Percentiles rank a stretch among this genome's conserved stretches.
Conservation (phyloP, 495 filamentous ascomycete genomes). For the Tuber microsphaerosporum region DNA sequence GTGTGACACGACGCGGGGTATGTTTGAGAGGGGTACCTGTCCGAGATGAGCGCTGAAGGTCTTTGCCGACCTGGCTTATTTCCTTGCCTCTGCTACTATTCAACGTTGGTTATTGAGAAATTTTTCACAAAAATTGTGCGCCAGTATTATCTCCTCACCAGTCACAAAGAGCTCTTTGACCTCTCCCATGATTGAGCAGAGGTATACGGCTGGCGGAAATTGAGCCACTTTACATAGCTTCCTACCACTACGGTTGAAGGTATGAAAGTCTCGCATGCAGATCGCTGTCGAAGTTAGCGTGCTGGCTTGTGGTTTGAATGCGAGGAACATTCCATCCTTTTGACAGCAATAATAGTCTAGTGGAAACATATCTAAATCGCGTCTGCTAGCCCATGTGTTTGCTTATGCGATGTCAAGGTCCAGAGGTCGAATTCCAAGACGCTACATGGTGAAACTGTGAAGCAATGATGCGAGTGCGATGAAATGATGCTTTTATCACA, state of each 20-base stretch:
- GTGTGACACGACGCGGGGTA: neutral
- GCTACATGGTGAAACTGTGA: neutral
- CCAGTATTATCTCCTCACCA: conserved; percentile 62
- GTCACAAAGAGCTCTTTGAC: conserved; percentile 44
- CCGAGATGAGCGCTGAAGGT: neutral
- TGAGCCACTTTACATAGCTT: conserved; percentile 42
- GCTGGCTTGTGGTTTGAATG: conserved; percentile 64
- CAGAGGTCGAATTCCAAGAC: neutral
- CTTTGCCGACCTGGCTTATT: neutral
- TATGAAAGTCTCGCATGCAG: conserved; percentile 59
- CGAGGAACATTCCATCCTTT: conserved; percentile 53
- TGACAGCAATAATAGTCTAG: neutral
- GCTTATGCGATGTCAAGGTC: neutral
- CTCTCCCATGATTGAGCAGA: conserved; percentile 54
- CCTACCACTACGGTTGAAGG: conserved; percentile 28
- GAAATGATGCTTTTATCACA: neutral
- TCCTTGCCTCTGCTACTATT: neutral
- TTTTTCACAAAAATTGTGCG: conserved; percentile 31
- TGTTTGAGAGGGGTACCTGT: neutral
- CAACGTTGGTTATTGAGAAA: conserved; percentile 43
- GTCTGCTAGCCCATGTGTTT: neutral
- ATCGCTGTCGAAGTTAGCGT: conserved; percentile 52
- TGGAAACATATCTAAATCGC: neutral
- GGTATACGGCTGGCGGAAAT: conserved; percentile 74
- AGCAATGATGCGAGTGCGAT: neutral